Percentiles rank a stretch among this genome's conserved stretches.
phyloP scores from a whole-genome alignment of 768 basidiomycete genomes.

The Lenzites betulinus region DNA sequence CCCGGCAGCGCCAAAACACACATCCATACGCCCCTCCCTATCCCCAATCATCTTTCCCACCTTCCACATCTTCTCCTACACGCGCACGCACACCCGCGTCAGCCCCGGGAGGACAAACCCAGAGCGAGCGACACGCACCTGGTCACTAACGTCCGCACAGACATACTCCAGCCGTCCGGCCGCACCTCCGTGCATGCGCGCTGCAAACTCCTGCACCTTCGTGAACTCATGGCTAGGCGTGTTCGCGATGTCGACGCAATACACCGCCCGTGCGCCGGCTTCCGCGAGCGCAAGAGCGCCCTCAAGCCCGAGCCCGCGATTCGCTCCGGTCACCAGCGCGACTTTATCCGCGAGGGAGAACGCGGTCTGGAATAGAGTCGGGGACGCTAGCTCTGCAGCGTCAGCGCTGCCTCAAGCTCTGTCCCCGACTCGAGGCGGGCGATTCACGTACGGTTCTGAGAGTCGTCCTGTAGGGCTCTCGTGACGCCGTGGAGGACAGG shows the following conservation, averaged over 20 bases:
- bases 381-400: background rate
- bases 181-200: conserved; percentile 11
- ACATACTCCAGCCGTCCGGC: conserved; percentile 57
- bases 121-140: conserved; percentile 34
- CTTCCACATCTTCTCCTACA: conserved; percentile 44
- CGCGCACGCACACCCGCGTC: background rate
- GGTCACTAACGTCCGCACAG: conserved; percentile 63
- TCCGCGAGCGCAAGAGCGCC: conserved; percentile 75
- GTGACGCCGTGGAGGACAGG: background rate
- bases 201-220: conserved; percentile 48
- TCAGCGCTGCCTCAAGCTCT: background rate
- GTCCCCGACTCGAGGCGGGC: background rate
- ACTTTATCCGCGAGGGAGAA: conserved; percentile 29
- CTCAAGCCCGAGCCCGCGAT: conserved; percentile 70
- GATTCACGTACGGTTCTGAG: background rate
- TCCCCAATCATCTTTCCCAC: conserved; percentile 60
- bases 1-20: conserved; percentile 77
- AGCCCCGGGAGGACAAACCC: background rate
- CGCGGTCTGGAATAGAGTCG: background rate
- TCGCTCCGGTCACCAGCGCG: conserved; percentile 40
- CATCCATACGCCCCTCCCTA: conserved; percentile 68
- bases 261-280: conserved; percentile 63
- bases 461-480: background rate
- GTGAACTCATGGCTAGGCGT: conserved; percentile 58
- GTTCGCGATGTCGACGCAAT: conserved; percentile 64